Conservation (phyloP, 1,139 yeast species). For the Pichia sp. region DNA sequence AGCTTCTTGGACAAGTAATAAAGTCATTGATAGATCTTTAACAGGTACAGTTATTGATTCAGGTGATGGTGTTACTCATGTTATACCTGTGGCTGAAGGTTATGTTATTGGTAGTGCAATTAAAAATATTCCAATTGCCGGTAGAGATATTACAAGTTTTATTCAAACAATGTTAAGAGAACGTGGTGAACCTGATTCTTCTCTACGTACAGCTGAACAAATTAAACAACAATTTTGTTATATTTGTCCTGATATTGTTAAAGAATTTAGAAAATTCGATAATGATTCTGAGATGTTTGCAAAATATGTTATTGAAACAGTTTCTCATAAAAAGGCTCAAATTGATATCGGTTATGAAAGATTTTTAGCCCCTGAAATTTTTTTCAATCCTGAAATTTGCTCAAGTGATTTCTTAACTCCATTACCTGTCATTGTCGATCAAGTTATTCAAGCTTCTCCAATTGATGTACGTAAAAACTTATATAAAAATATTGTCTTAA, state of each 20-base stretch:
- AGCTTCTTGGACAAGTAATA: slow-evolving; percentile 97
- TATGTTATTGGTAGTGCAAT: slow-evolving; percentile 97
- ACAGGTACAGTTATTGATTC: slow-evolving; percentile 98
- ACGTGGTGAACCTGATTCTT: slow-evolving; percentile 92
- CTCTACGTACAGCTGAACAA: slow-evolving; percentile 90
- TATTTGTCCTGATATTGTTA: slow-evolving; percentile 95
- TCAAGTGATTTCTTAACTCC: slow-evolving; percentile 95
- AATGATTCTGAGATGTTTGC: slow-evolving; percentile 93
- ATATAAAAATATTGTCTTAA: slow-evolving; percentile 88
- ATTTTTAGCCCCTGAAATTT: slow-evolving; percentile 96
- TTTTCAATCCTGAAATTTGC: slow-evolving; percentile 96
- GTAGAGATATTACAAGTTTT: slow-evolving; percentile 92
- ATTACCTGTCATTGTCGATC: slow-evolving; percentile 89
- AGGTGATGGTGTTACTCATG: slow-evolving; percentile 96
- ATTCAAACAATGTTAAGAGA: slow-evolving; percentile 92
- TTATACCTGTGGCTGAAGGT: slow-evolving; percentile 98
- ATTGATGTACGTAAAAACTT: slow-evolving; percentile 96
- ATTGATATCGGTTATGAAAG: slow-evolving; percentile 97
- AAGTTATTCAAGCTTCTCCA: slow-evolving; percentile 91
- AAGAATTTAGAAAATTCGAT: slow-evolving; percentile 91
- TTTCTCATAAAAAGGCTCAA: slow-evolving; percentile 56
- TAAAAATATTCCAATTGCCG: slow-evolving; percentile 96
- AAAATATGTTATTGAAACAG: slow-evolving; percentile 83
- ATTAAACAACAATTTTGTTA: slow-evolving; percentile 96
- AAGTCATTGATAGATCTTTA: slow-evolving; percentile 88